phyloP scores from a whole-genome alignment of 192 early-diverging fungal species.

The Backusella circina region DNA sequence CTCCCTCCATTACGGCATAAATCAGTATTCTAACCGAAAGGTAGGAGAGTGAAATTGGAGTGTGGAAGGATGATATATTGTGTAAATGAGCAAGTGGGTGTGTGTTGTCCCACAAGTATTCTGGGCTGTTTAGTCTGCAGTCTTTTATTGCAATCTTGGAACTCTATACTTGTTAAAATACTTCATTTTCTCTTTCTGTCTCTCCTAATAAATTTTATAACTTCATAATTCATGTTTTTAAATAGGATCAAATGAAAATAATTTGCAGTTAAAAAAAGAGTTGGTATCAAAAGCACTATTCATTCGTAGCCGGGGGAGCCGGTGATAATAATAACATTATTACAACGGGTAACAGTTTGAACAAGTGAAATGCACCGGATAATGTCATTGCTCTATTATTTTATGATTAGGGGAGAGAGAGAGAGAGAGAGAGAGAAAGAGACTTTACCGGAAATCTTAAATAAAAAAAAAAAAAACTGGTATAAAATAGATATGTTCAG shows the following conservation, averaged over 20 bases:
- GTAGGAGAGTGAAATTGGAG: neutral
- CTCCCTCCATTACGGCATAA: neutral
- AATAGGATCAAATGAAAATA: neutral
- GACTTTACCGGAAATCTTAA: neutral
- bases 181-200: neutral
- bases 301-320: neutral
- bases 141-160: neutral
- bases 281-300: neutral
- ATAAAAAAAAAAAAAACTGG: neutral
- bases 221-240: neutral
- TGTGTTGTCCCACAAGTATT: neutral
- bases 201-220: neutral
- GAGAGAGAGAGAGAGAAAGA: neutral
- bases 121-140: neutral
- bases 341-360: neutral
- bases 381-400: neutral
- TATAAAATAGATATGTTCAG: neutral
- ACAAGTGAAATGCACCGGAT: neutral
- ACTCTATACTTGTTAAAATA: neutral
- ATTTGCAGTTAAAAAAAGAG: neutral
- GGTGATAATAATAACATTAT: neutral
- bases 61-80: no score
- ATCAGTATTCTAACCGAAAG: slow-evolving; percentile 1
- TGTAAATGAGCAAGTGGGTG: neutral
- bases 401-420: neutral